Evolutionary conservation across 2,329 filamentous ascomycete genomes (phyloP).

Genomic region (Colletotrichum sp.): DNA sequence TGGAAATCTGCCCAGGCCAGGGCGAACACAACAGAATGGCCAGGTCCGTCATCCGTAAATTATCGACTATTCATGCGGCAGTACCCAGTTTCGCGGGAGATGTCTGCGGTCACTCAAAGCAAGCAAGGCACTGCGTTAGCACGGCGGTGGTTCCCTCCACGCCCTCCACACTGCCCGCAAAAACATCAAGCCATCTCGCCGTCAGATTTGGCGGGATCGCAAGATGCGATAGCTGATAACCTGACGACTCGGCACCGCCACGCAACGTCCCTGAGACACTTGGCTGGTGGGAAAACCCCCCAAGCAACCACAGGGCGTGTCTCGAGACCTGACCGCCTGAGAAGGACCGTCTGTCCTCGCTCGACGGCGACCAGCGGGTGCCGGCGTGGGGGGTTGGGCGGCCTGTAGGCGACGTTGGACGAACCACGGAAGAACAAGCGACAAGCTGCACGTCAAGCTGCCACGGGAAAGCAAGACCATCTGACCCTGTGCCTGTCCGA

Average conservation of each 20-base stretch:
- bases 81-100: constrained; percentile 7
- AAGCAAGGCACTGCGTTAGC: not conserved
- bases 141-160: not conserved
- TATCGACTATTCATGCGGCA: not conserved
- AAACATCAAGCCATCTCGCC: constrained; percentile 11
- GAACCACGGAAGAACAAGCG: not conserved
- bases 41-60: not conserved
- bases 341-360: not conserved
- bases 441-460: constrained; percentile 6
- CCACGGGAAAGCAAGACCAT: not conserved
- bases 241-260: constrained; percentile 11
- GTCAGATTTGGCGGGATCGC: constrained; percentile 6
- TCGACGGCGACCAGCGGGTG: constrained; percentile 8
- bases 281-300: not conserved
- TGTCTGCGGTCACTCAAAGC: not conserved
- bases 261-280: not conserved
- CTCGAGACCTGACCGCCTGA: not conserved
- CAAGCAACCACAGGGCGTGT: not conserved
- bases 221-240: constrained; percentile 14
- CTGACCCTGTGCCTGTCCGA: not conserved
- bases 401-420: not conserved
- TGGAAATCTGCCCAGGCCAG: not conserved
- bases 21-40: constrained; percentile 5
- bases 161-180: not conserved
- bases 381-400: not conserved